A percentile compares a stretch with the other conserved stretches of the same genome.
These are phyloP conservation scores for Tuber microsphaerosporum DNA, from an alignment of 495 filamentous ascomycete species.

Conservation along the genomic window DNA sequence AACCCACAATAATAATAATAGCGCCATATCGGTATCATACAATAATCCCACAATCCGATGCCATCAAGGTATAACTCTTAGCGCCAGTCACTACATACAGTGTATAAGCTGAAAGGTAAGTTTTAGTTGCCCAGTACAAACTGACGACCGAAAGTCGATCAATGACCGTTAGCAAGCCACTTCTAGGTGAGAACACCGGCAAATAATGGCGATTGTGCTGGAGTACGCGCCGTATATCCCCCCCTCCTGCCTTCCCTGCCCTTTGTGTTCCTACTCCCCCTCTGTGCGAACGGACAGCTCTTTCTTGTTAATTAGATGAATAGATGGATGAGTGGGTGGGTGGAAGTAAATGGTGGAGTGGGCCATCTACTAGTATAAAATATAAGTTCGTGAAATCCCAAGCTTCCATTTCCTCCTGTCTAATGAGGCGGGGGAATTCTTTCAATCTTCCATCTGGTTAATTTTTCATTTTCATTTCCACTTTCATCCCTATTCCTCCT, in stretches of 20 bases:
- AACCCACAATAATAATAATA: neutral
- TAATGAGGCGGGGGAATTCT: neutral
- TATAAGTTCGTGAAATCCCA: neutral
- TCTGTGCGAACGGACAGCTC: neutral
- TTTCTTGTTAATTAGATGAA: neutral
- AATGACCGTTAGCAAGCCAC: neutral
- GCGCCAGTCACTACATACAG: slow-evolving; percentile 1
- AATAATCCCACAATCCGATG: neutral
- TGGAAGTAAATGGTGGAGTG: neutral
- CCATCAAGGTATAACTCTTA: neutral
- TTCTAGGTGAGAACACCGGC: neutral
- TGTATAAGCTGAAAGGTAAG: no score
- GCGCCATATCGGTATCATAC: slow-evolving; percentile 13
- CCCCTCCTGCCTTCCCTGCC: neutral
- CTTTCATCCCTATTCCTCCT: neutral
- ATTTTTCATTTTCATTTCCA: neutral
- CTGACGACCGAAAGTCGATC: no score
- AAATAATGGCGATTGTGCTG: neutral
- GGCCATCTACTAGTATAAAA: neutral
- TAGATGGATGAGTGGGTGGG: neutral
- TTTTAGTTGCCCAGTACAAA: no score
- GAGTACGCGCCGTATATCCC: neutral
- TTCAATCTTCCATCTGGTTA: neutral
- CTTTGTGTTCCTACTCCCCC: neutral
- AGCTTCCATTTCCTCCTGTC: neutral